Conservation (phyloP, 2,329 filamentous ascomycete species). For the Xylariaceae sp. region DNA sequence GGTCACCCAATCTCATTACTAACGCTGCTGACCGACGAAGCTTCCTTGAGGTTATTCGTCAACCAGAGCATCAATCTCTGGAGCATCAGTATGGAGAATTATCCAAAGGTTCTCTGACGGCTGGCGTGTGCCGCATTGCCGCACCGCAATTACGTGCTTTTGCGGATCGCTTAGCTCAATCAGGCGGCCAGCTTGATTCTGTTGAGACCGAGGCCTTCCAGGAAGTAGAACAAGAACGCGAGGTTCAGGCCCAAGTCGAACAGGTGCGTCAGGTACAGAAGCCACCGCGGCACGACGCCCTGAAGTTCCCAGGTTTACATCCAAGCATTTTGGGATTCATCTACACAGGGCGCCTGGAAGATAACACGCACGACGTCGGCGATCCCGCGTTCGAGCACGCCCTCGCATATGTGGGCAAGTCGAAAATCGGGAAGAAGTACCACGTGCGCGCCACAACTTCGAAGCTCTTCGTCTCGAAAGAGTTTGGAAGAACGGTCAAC, state of each 20-base stretch:
- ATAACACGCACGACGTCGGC: conserved; percentile 24
- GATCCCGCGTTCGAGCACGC: conserved; percentile 34
- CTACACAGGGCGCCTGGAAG: conserved; percentile 35
- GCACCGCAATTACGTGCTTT: conserved; percentile 7
- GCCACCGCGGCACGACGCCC: conserved; percentile 36
- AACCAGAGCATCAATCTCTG: conserved; percentile 52
- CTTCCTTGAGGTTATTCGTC: conserved; percentile 38
- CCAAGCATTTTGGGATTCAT: conserved; percentile 42
- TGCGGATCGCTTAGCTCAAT: not conserved
- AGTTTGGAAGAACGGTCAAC: conserved; percentile 46
- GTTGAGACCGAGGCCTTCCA: conserved; percentile 48
- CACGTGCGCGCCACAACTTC: conserved; percentile 24
- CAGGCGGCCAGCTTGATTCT: conserved; percentile 32
- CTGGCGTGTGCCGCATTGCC: not conserved
- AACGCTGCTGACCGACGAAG: conserved; percentile 29
- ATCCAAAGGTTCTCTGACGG: not conserved
- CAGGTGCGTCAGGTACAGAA: conserved; percentile 50
- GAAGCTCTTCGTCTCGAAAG: conserved; percentile 37
- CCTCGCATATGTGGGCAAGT: conserved; percentile 38
- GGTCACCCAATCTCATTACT: conserved; percentile 38
- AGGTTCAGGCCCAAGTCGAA: conserved; percentile 56
- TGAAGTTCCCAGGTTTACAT: conserved; percentile 44
- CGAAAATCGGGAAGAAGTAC: conserved; percentile 33
- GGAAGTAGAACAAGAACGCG: conserved; percentile 56
- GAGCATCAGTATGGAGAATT: conserved; percentile 49